Conservation (phyloP, 352 stramenopile species). For the Pythium brassicae region DNA sequence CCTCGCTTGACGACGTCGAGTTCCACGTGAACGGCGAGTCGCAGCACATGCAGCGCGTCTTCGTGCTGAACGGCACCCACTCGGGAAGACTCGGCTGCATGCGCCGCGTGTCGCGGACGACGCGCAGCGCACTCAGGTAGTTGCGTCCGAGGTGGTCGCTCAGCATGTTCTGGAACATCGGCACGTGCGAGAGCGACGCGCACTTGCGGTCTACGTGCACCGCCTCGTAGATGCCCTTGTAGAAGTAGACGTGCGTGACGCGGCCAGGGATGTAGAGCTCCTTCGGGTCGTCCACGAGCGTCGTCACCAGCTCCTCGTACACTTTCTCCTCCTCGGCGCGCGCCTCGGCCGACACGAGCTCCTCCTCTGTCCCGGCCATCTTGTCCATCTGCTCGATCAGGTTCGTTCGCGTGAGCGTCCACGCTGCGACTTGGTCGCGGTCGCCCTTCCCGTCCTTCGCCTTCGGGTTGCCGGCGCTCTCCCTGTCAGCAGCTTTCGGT, state of each 20-base stretch:
- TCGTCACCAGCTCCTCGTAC: conserved; percentile 38
- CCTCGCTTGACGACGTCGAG: conserved; percentile 85
- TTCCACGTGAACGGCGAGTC: conserved; percentile 88
- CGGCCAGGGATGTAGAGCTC: conserved; percentile 75
- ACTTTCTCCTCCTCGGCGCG: conserved; percentile 56
- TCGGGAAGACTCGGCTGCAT: conserved; percentile 49
- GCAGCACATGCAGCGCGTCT: conserved; percentile 86
- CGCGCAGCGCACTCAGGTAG: conserved; percentile 76
- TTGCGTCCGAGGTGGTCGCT: conserved; percentile 77
- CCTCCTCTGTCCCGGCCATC: conserved; percentile 21
- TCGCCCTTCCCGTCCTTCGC: conserved; percentile 20
- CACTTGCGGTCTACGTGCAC: conserved; percentile 77
- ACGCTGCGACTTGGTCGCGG: conserved; percentile 42
- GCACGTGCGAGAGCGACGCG: conserved; percentile 65
- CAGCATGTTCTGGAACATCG: conserved; percentile 85
- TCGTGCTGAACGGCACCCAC: conserved; percentile 79
- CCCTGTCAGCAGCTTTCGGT: neutral
- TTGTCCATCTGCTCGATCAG: conserved; percentile 77
- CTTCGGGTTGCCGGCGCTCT: neutral
- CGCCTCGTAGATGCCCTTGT: conserved; percentile 78
- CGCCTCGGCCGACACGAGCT: conserved; percentile 25
- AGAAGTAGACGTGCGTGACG: conserved; percentile 78
- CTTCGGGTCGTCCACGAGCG: conserved; percentile 57
- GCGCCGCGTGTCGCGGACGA: conserved; percentile 67
- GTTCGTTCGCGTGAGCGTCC: conserved; percentile 71